phyloP scores from a whole-genome alignment of 2,329 filamentous ascomycete species.

The Neocatenulostroma microsporum region DNA sequence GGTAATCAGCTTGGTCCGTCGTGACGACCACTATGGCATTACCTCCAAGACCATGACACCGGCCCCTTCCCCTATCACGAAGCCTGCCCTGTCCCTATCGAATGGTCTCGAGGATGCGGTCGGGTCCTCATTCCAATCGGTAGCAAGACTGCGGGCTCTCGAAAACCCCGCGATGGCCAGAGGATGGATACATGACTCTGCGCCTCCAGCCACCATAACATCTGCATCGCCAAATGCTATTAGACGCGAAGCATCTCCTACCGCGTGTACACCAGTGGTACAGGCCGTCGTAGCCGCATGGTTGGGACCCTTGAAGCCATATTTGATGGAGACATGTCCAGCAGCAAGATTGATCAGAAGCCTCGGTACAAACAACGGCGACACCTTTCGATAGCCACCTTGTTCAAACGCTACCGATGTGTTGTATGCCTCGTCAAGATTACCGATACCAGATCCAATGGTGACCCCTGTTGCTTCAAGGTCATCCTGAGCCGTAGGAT shows the following conservation, averaged over 20 bases:
- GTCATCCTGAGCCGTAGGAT: slow-evolving; percentile 52
- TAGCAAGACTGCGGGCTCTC: slow-evolving; percentile 76
- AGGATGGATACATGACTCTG: slow-evolving; percentile 93
- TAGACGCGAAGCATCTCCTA: slow-evolving; percentile 88
- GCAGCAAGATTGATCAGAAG: slow-evolving; percentile 92
- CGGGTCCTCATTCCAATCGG: slow-evolving; percentile 67
- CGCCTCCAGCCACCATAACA: slow-evolving; percentile 92
- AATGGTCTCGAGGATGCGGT: slow-evolving; percentile 73
- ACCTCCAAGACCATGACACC: slow-evolving; percentile 78
- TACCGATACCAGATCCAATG: slow-evolving; percentile 90
- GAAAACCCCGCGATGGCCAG: slow-evolving; percentile 88
- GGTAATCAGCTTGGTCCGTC: no score
- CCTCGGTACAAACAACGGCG: slow-evolving; percentile 85
- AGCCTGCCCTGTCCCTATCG: slow-evolving; percentile 69
- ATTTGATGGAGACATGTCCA: slow-evolving; percentile 87
- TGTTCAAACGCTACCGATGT: slow-evolving; percentile 69
- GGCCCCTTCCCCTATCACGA: slow-evolving; percentile 89
- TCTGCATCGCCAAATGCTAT: slow-evolving; percentile 86
- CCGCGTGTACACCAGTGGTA: slow-evolving; percentile 88
- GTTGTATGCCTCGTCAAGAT: slow-evolving; percentile 80
- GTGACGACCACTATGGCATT: no score
- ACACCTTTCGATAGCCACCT: slow-evolving; percentile 83
- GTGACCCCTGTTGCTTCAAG: slow-evolving; percentile 79
- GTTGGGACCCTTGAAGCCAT: slow-evolving; percentile 83
- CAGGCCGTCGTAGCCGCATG: slow-evolving; percentile 91